Conservation (phyloP, 225 moss, liverwort and hornwort species). For the Physcomitrium patens region DNA sequence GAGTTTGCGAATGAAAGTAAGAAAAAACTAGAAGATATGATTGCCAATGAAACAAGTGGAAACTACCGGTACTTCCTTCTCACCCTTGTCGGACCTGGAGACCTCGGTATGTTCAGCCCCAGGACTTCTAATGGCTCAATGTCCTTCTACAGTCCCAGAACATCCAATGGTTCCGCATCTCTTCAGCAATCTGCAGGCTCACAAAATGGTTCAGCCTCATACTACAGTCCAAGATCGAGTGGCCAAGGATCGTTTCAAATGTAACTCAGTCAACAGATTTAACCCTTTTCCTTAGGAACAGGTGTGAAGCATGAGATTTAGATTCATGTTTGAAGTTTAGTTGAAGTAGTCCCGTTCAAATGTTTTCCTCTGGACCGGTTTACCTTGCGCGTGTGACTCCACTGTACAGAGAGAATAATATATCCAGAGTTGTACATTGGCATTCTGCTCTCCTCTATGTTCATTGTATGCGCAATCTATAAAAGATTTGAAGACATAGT, state of each 20-base stretch:
- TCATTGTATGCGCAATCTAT: conserved; percentile 7
- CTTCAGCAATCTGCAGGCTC: conserved; percentile 50
- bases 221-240: conserved; percentile 53
- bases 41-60: conserved; percentile 35
- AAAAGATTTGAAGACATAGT: conserved; percentile 3
- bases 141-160: conserved; percentile 29
- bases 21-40: conserved; percentile 44
- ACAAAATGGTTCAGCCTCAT: conserved; percentile 46
- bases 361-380: conserved; percentile 36
- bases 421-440: conserved; percentile 50
- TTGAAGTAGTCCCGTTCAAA: conserved; percentile 23
- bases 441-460: conserved; percentile 24
- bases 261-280: conserved; percentile 20
- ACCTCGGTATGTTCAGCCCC: conserved; percentile 39
- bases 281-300: neutral
- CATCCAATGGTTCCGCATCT: conserved; percentile 42
- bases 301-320: conserved; percentile 20
- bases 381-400: conserved; percentile 36
- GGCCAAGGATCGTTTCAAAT: conserved; percentile 54
- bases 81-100: conserved; percentile 44
- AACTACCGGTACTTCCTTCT: conserved; percentile 48
- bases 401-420: conserved; percentile 42
- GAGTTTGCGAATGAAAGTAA: conserved; percentile 45
- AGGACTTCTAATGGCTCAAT: conserved; percentile 37
- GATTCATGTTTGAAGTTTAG: conserved; percentile 32